phyloP scores from a whole-genome alignment of 768 basidiomycete species.

The Suillus fuscotomentosus region DNA sequence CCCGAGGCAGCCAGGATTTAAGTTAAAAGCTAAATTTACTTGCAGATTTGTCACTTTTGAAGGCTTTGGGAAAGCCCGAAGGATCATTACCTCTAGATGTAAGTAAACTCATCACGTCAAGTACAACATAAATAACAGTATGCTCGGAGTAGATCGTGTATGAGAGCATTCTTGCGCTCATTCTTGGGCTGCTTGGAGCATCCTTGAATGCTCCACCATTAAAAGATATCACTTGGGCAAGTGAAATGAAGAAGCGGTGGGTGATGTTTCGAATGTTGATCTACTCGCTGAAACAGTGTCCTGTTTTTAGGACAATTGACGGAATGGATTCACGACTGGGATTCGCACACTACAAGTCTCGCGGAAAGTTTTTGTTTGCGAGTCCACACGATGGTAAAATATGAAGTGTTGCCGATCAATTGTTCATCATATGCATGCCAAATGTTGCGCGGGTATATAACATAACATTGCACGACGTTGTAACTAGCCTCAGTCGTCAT shows the following conservation, averaged over 20 bases:
- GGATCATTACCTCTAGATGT: slow-evolving; percentile 66
- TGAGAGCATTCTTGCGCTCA: slow-evolving; percentile 61
- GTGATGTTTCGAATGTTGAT: slow-evolving; percentile 19
- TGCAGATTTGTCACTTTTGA: slow-evolving; percentile 72
- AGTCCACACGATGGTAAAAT: slow-evolving; percentile 6
- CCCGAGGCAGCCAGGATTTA: slow-evolving; percentile 1
- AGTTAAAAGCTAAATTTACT: slow-evolving; percentile 5
- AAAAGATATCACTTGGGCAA: slow-evolving; percentile 86
- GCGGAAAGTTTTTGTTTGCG: slow-evolving; percentile 40
- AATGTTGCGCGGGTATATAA: slow-evolving; percentile 1
- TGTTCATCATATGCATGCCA: not conserved
- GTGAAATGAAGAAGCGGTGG: slow-evolving; percentile 83
- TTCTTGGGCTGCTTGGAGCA: slow-evolving; percentile 72
- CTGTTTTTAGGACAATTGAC: slow-evolving; percentile 57
- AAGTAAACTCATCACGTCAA: slow-evolving; percentile 13
- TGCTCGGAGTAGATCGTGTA: slow-evolving; percentile 52
- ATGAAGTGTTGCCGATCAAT: slow-evolving; percentile 4
- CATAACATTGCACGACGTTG: not conserved
- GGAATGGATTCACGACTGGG: slow-evolving; percentile 69
- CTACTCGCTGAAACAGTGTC: not conserved
- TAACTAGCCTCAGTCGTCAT: slow-evolving; percentile 29
- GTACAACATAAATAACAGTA: not conserved
- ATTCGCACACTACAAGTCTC: slow-evolving; percentile 62
- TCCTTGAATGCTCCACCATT: slow-evolving; percentile 65
- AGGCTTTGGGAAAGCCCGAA: slow-evolving; percentile 72